A percentile compares a stretch with the other conserved stretches of the same genome.
Conservation (phyloP, 805 yeast species). For the Candida silvicultrix region DNA sequence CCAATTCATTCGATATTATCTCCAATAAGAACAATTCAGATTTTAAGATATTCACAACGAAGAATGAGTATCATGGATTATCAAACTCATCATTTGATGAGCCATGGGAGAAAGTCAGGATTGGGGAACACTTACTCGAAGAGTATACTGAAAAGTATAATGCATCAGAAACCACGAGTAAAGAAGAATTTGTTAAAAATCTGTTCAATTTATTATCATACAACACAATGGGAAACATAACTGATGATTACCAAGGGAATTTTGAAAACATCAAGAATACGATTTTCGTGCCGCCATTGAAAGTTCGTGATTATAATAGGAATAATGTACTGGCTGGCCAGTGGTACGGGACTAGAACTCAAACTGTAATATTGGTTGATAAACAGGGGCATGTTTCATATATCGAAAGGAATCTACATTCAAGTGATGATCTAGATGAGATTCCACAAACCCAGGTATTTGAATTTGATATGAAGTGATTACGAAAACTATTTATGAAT, state of each 20-base stretch:
- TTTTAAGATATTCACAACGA: slow-evolving; percentile 23
- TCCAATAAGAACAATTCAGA: slow-evolving; percentile 19
- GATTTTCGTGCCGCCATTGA: slow-evolving; percentile 69
- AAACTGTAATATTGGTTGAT: slow-evolving; percentile 64
- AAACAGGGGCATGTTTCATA: slow-evolving; percentile 46
- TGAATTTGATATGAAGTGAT: slow-evolving; percentile 17
- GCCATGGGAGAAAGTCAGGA: slow-evolving; percentile 70
- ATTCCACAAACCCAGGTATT: slow-evolving; percentile 18
- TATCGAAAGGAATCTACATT: slow-evolving; percentile 55
- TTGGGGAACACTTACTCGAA: slow-evolving; percentile 44
- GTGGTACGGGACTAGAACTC: slow-evolving; percentile 84
- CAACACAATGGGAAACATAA: slow-evolving; percentile 27
- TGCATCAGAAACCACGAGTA: slow-evolving; percentile 18
- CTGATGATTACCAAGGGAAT: slow-evolving; percentile 24
- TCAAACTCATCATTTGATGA: slow-evolving; percentile 61
- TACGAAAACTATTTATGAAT: neutral
- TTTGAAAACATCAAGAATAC: slow-evolving; percentile 45
- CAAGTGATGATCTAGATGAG: slow-evolving; percentile 31
- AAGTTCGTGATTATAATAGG: slow-evolving; percentile 25
- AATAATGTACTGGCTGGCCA: slow-evolving; percentile 37
- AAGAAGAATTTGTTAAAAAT: slow-evolving; percentile 38
- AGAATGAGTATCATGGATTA: slow-evolving; percentile 42
- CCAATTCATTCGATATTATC: slow-evolving; percentile 24
- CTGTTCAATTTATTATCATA: slow-evolving; percentile 53
- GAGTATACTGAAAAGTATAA: slow-evolving; percentile 23